Evolutionary conservation across 2,329 filamentous ascomycete species (phyloP), one percentile per base, ranked within the genome.

Genomic region (Scedosporium minutisporum): DNA sequence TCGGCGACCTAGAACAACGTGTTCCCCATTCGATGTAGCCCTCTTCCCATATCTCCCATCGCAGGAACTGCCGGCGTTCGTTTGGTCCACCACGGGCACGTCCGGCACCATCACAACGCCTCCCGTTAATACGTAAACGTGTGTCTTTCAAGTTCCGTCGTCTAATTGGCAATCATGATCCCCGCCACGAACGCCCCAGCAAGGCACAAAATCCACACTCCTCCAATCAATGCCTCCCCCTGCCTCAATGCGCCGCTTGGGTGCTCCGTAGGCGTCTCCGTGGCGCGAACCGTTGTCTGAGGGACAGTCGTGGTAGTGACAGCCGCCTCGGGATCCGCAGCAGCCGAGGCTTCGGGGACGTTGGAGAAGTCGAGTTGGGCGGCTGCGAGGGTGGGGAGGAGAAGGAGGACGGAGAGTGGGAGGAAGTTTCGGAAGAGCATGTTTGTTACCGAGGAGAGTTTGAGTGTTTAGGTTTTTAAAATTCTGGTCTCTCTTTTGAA

Each of bases 301-400:
- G 33, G 33, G 16, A 23, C 46, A 51, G 16, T 51, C 16, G 16
- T 7, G 25, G 23, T 16, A 27, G 18, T 58, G 55, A 6, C 27
- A 21, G 16, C 51, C 4, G 55, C 18, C 23, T 16, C 55, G 29
- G 55, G 14, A 33, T 27, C 55, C 16, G 3, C 55, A 27, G 16
- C 29, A 12, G 27, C 4, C 6, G 27, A 29, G 29, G 68, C 65
- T 29, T 69, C 69, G 29, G 71, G 69, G 25, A 68, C 69, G 58
- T 71, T 69, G 1, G 68, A 69, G 2, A 68, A 68, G 23, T 68
- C 68, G 53, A 58, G 53, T 16, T 48, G 27, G 41, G 42, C 27
- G 53, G 33, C 61, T 14, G 55, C 25, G 61, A 58, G 23, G 38
- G 61, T 12, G 29, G 41, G 42, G 41, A 62, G 29, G 60, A 23